These are phyloP conservation scores for Irpex sp. DNA, from an alignment of 1,284 basidiomycete genomes.

Conservation along the genomic window DNA sequence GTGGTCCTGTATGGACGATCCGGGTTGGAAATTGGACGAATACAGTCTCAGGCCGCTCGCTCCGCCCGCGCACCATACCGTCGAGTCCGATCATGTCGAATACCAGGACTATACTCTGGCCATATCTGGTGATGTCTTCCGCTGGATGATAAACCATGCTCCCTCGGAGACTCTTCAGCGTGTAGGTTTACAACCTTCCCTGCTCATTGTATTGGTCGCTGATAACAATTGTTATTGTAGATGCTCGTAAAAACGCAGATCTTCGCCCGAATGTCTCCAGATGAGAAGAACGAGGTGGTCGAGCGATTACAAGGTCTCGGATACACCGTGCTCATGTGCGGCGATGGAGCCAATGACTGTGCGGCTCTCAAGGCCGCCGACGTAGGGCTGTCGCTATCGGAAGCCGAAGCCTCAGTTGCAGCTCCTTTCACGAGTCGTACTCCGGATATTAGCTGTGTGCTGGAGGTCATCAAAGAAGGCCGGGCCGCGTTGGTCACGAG, in stretches of 20 bases:
- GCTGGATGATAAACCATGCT: constrained; percentile 97
- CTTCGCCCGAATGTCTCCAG: constrained; percentile 98
- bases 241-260: constrained; percentile 99
- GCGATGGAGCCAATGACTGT: constrained; percentile 98
- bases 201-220: neutral
- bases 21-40: constrained; percentile 78
- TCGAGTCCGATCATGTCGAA: constrained; percentile 64
- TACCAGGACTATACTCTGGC: constrained; percentile 91
- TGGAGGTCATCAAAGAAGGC: constrained; percentile 96
- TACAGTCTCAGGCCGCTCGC: constrained; percentile 81
- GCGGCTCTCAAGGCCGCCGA: constrained; percentile 98
- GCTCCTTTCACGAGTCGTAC: constrained; percentile 95
- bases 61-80: constrained; percentile 58
- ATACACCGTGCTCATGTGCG: constrained; percentile 97
- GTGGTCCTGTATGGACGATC: constrained; percentile 94
- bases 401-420: constrained; percentile 98
- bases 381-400: constrained; percentile 93
- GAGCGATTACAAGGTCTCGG: constrained; percentile 91
- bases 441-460: constrained; percentile 93
- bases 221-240: constrained; percentile 33
- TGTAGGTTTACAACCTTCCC: constrained; percentile 40
- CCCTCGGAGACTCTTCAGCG: constrained; percentile 91
- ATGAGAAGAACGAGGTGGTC: constrained; percentile 98
- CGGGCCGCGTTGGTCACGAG: constrained; percentile 94
- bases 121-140: constrained; percentile 95